Base-by-base conservation (phyloP, 2,329 filamentous ascomycete genomes). In the Didymellaceae sp. region DNA sequence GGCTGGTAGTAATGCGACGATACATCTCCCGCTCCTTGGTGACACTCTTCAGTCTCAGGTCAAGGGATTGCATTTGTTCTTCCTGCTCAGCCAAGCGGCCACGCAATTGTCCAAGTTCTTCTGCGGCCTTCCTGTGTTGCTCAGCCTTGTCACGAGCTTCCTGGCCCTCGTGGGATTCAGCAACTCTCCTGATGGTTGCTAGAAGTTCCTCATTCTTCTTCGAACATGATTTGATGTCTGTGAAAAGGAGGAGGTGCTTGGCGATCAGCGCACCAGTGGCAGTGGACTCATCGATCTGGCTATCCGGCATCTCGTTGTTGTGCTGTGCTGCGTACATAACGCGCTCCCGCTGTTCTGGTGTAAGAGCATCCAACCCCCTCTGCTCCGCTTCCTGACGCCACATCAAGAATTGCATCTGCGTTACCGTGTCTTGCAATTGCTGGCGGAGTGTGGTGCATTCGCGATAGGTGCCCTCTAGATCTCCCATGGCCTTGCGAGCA, bases 21-120 rank as follows among this genome's bases (percentile, higher is more conserved):
- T 97, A 97, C 85, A 97, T 97, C 70, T 99, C 93, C 55, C 94
- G 87, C 76, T 99, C 94, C 64, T 91, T 90, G 70, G 94, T 91
- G 72, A 96, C 96, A 71, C 90, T 96, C 77, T 96, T 90, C 57
- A 91, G 89, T 49, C 92, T 90, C 22, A 88, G 86, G 33, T 88
- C 85, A 59, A 96, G 87, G 10, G 89, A 89, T 60, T 87, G 85
- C 43, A 96, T 85, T 69, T 97, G 91, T 58, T 97, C 93, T 51
- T 90, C 86, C 72, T 86, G 93, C 72, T 88, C 86, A 59, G 87
- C 82, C 18, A 95, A 81, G 58, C 91, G 86, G 44, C 87, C 83
- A 55, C 90, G 82, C 24, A 94, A 77, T 35, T 82, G 83, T 60
- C 88, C 84, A n/a, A 94, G 82, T 68, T 92, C 87, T 54, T 89